Evolutionary conservation across 1,284 basidiomycete genomes (phyloP).

Genomic region (Wallemia hederae): DNA sequence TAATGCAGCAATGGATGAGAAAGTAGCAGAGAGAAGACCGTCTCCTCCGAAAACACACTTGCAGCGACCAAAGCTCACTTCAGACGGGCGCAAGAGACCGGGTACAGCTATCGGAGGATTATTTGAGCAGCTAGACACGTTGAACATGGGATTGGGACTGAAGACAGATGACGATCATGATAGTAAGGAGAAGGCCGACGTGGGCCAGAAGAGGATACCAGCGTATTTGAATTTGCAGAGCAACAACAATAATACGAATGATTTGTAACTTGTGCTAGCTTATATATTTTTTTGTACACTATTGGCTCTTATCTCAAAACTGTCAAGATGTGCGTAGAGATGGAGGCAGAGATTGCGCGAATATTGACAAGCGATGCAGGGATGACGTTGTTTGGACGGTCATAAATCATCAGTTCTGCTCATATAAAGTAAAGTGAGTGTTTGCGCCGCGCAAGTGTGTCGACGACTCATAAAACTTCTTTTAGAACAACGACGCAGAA

Average conservation of each 20-base stretch:
- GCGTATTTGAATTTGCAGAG: background rate
- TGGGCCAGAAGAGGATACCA: background rate
- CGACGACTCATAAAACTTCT: background rate
- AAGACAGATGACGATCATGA: background rate
- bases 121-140: background rate
- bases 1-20: no score
- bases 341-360: background rate
- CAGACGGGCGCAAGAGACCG: background rate
- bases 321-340: background rate
- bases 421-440: conserved; percentile 85
- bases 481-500: conserved; percentile 67
- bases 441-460: background rate
- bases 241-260: background rate
- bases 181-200: background rate
- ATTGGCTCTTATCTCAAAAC: background rate
- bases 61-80: background rate
- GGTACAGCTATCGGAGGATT: background rate
- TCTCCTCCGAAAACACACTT: background rate
- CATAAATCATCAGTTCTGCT: conserved; percentile 77
- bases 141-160: background rate
- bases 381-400: conserved; percentile 91
- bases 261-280: background rate
- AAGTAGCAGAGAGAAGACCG: background rate
- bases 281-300: background rate
- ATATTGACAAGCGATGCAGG: background rate